These are phyloP conservation scores for Phylloporus scabripes DNA, from an alignment of 768 basidiomycete species.

Conservation along the genomic window DNA sequence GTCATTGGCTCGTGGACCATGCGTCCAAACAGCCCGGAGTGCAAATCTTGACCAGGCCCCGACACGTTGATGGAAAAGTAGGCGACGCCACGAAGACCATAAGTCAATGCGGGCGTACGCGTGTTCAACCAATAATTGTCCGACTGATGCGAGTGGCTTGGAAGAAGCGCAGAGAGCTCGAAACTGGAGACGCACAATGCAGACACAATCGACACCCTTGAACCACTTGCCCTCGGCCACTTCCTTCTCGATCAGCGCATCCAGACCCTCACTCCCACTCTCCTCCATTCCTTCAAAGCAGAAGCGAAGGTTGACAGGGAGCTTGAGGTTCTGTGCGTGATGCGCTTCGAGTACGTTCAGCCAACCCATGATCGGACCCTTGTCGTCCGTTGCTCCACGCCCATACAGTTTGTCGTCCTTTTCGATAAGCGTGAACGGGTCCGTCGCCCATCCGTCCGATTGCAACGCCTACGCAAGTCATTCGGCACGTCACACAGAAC, in stretches of 20 bases:
- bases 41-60: slow-evolving; percentile 83
- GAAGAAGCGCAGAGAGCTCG: neutral
- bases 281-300: slow-evolving; percentile 99
- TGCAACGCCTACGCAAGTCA: slow-evolving; percentile 29
- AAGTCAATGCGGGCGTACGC: slow-evolving; percentile 75
- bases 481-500: neutral
- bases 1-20: slow-evolving; percentile 92
- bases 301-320: slow-evolving; percentile 86
- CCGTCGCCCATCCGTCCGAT: slow-evolving; percentile 82
- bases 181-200: slow-evolving; percentile 62
- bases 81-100: slow-evolving; percentile 81
- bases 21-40: slow-evolving; percentile 83
- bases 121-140: slow-evolving; percentile 95
- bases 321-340: slow-evolving; percentile 51
- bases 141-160: slow-evolving; percentile 38
- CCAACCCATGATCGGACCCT: slow-evolving; percentile 87
- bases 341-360: slow-evolving; percentile 87
- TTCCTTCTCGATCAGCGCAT: slow-evolving; percentile 78
- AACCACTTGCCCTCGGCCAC: slow-evolving; percentile 70
- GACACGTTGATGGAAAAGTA: slow-evolving; percentile 82
- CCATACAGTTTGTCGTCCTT: slow-evolving; percentile 65
- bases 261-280: slow-evolving; percentile 84
- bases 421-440: slow-evolving; percentile 70
- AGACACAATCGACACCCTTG: slow-evolving; percentile 84
- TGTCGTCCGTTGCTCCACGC: slow-evolving; percentile 86